phyloP scores from a whole-genome alignment of 768 basidiomycete genomes.

The Antrodiella citrinella region DNA sequence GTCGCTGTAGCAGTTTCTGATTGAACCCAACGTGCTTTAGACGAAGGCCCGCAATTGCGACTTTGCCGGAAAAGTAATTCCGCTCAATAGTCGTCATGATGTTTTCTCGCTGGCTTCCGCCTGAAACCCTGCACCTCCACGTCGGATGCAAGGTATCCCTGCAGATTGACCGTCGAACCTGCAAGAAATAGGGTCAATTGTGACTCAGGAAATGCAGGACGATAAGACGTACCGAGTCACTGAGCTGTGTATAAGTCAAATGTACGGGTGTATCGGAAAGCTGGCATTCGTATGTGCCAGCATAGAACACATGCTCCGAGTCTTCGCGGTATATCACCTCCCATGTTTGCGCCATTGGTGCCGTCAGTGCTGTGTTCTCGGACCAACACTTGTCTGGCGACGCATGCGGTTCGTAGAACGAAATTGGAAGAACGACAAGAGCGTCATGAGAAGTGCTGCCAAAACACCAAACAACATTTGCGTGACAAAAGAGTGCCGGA shows the following conservation, averaged over 20 bases:
- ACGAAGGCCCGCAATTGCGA: not conserved
- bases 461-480: not conserved
- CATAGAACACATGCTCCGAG: not conserved
- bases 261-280: not conserved
- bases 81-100: not conserved
- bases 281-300: not conserved
- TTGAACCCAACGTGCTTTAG: not conserved
- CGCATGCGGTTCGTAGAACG: not conserved
- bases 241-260: not conserved
- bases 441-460: not conserved
- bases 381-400: not conserved
- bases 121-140: not conserved
- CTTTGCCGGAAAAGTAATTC: not conserved
- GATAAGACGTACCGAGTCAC: not conserved
- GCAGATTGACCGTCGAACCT: not conserved
- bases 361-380: not conserved
- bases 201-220: not conserved
- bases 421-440: not conserved
- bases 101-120: not conserved
- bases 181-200: too few species aligned
- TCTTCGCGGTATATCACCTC: not conserved
- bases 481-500: not conserved
- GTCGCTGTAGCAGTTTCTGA: not conserved
- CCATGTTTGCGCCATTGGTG: not conserved
- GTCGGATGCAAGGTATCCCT: not conserved